phyloP scores from a whole-genome alignment of 2,329 filamentous ascomycete species.

The Alternaria viburni region DNA sequence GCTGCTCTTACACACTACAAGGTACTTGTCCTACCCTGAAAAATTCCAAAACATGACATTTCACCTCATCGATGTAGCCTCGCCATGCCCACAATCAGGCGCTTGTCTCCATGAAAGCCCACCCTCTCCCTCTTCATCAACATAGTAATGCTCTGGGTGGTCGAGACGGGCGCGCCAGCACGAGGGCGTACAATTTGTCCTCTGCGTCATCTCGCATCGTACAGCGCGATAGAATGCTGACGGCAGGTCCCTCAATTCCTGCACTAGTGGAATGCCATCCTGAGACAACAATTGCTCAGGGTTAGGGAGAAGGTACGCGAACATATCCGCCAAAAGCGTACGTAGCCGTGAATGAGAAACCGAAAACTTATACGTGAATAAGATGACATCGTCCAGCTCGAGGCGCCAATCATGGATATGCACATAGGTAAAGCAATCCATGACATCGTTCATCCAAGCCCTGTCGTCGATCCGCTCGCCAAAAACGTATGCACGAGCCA shows the following conservation, averaged over 20 bases:
- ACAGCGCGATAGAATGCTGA: neutral
- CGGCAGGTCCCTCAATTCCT: neutral
- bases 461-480: neutral
- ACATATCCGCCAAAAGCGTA: neutral
- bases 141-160: neutral
- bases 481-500: neutral
- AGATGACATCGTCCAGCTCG: neutral
- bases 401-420: neutral
- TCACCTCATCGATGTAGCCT: neutral
- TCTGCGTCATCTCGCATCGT: neutral
- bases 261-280: neutral
- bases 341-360: neutral
- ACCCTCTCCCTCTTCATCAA: neutral
- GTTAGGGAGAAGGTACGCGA: neutral
- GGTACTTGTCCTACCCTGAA: neutral
- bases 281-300: neutral
- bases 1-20: neutral
- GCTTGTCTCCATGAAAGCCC: neutral
- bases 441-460: neutral
- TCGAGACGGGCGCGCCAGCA: neutral
- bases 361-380: neutral
- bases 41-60: neutral
- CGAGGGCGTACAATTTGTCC: neutral
- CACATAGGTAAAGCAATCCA: neutral
- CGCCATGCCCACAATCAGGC: neutral